phyloP scores from a whole-genome alignment of 441 rosid genomes.

The Adansonia rubrostipa region DNA sequence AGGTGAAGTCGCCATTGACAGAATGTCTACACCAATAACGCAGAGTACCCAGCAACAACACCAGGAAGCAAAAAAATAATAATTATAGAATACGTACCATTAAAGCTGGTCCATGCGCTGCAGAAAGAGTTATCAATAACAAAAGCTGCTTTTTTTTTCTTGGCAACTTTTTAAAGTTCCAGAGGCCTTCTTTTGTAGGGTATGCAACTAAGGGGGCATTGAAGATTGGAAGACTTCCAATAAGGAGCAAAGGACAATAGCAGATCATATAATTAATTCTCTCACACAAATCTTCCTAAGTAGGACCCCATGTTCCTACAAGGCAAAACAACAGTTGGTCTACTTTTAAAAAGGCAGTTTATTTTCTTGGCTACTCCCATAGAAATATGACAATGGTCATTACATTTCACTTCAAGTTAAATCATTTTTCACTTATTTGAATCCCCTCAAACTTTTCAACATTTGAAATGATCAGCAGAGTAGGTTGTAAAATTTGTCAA shows the following conservation, averaged over 20 bases:
- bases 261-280: conserved; percentile 23
- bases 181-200: conserved; percentile 23
- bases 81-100: conserved; percentile 29
- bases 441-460: not conserved
- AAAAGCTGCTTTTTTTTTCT: conserved; percentile 4
- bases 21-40: conserved; percentile 8
- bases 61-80: conserved; percentile 4
- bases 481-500: not conserved
- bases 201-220: conserved; percentile 15
- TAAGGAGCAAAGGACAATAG: conserved; percentile 23
- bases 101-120: conserved; percentile 33
- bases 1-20: conserved; percentile 20
- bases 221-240: conserved; percentile 24
- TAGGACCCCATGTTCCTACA: conserved; percentile 26
- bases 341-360: conserved; percentile 8
- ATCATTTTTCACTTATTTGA: not conserved
- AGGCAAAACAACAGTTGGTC: conserved; percentile 25
- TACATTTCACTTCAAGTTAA: not conserved
- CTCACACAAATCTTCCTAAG: conserved; percentile 10
- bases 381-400: not conserved
- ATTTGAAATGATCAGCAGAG: not conserved
- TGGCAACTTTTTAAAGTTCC: conserved; percentile 25
- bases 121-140: conserved; percentile 17
- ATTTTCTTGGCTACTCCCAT: conserved; percentile 23
- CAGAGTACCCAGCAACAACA: not conserved